phyloP scores from a whole-genome alignment of 768 basidiomycete species.

The Boletellus ananas region DNA sequence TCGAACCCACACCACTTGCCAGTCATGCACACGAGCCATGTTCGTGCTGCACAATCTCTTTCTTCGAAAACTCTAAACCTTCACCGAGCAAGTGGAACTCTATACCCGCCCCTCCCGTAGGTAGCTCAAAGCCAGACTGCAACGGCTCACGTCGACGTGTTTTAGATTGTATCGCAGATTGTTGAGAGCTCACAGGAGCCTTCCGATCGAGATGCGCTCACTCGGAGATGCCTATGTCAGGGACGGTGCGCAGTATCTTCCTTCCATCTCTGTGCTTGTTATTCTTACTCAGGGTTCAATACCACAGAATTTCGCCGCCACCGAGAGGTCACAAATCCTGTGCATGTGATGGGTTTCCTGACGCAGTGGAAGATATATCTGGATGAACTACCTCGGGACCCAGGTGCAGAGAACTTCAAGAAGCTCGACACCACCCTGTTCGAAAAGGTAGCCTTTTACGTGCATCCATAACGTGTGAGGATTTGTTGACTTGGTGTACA shows the following conservation, averaged over 20 bases:
- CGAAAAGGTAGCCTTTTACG: slow-evolving; percentile 56
- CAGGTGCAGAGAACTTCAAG: slow-evolving; percentile 46
- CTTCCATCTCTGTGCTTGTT: background rate
- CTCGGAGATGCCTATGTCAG: slow-evolving; percentile 87
- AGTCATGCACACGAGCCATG: slow-evolving; percentile 19
- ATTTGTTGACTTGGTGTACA: background rate
- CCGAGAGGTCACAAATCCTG: slow-evolving; percentile 72
- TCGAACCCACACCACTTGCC: background rate
- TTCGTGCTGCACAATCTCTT: slow-evolving; percentile 38
- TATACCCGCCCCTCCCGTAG: slow-evolving; percentile 84
- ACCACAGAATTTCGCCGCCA: slow-evolving; percentile 84
- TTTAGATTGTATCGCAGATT: slow-evolving; percentile 76
- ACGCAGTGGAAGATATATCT: slow-evolving; percentile 95
- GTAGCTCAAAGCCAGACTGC: slow-evolving; percentile 20
- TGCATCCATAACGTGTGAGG: slow-evolving; percentile 3
- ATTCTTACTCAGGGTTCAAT: slow-evolving; percentile 3
- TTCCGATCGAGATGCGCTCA: slow-evolving; percentile 76
- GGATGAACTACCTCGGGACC: slow-evolving; percentile 56
- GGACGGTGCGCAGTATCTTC: slow-evolving; percentile 46
- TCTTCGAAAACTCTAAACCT: slow-evolving; percentile 57
- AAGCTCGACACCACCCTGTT: slow-evolving; percentile 66
- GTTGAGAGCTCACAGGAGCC: slow-evolving; percentile 69
- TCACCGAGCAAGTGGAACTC: slow-evolving; percentile 56
- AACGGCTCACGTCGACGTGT: background rate
- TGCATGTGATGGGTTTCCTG: slow-evolving; percentile 91